Evolutionary conservation across 2,329 filamentous ascomycete genomes (phyloP).

Genomic region (Cladosporium phlei): DNA sequence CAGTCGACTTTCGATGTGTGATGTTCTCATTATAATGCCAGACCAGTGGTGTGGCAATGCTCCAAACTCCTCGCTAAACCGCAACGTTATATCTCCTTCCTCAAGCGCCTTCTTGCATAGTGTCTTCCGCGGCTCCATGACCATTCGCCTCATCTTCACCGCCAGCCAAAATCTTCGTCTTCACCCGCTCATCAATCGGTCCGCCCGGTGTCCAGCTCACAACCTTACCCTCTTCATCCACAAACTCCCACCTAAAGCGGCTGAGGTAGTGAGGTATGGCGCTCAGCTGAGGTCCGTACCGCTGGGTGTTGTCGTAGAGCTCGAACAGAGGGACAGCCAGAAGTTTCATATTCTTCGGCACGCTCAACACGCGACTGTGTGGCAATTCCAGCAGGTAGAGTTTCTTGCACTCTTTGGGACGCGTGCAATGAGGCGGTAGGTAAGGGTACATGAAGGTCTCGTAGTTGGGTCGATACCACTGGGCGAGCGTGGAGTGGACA

Average conservation of each 20-base stretch:
- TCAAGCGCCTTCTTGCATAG: conserved; percentile 7
- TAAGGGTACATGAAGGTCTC: conserved; percentile 99
- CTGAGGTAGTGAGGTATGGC: conserved; percentile 94
- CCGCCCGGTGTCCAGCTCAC: conserved; percentile 44
- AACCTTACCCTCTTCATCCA: conserved; percentile 86
- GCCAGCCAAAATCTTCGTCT: conserved; percentile 30
- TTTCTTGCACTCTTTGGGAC: conserved; percentile 99
- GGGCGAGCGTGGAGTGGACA: conserved; percentile 87
- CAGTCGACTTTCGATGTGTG: no score
- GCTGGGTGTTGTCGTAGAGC: conserved; percentile 91
- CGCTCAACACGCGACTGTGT: conserved; percentile 85
- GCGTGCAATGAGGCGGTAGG: conserved; percentile 88
- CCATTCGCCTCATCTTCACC: conserved; percentile 19
- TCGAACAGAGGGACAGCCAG: conserved; percentile 95
- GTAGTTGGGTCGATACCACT: conserved; percentile 99
- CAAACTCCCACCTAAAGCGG: conserved; percentile 95
- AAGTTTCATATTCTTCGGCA: conserved; percentile 99
- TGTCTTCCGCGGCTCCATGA: not conserved
- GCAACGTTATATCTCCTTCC: no score
- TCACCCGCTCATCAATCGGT: conserved; percentile 27
- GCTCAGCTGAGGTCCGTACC: conserved; percentile 92
- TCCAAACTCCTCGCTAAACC: not conserved
- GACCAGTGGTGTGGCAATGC: not conserved
- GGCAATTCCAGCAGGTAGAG: conserved; percentile 95
- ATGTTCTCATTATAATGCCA: not conserved